These are phyloP conservation scores for Beauveria sp. DNA, from an alignment of 2,329 filamentous ascomycete genomes.

Conservation along the genomic window DNA sequence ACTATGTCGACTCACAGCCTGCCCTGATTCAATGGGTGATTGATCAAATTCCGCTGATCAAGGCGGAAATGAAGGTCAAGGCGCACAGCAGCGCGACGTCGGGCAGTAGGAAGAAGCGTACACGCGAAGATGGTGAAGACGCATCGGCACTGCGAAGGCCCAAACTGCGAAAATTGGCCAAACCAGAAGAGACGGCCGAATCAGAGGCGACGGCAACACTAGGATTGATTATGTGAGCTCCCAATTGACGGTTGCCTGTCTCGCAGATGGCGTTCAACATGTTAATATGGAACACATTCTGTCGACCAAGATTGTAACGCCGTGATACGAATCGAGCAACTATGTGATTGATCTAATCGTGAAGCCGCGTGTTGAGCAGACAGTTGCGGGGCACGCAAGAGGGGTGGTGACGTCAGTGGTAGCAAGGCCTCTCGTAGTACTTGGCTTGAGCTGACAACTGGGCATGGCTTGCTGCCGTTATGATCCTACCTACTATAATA, in stretches of 20 bases:
- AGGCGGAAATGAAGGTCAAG: neutral
- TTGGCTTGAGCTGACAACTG: neutral
- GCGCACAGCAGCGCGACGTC: neutral
- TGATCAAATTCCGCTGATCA: neutral
- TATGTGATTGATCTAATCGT: too few relatives aligned
- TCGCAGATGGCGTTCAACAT: too few relatives aligned
- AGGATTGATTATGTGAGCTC: too few relatives aligned
- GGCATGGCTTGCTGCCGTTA: neutral
- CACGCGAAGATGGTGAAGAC: neutral
- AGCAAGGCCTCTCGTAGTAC: neutral
- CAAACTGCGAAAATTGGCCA: neutral
- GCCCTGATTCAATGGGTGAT: neutral
- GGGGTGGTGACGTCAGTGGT: neutral
- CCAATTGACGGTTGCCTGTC: too few relatives aligned
- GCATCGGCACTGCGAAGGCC: neutral
- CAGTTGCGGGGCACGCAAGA: neutral
- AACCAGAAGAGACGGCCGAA: neutral
- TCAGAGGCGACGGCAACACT: too few relatives aligned
- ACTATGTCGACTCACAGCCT: neutral
- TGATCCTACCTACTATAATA: neutral
- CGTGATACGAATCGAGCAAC: too few relatives aligned
- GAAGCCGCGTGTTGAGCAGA: neutral
- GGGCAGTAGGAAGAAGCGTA: neutral
- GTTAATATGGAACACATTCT: too few relatives aligned
- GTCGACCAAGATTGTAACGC: too few relatives aligned